A percentile compares a stretch with the other conserved stretches of the same genome.
These are phyloP conservation scores for Pythium brachiatum DNA, from an alignment of 352 stramenopile species.

Conservation along the genomic window DNA sequence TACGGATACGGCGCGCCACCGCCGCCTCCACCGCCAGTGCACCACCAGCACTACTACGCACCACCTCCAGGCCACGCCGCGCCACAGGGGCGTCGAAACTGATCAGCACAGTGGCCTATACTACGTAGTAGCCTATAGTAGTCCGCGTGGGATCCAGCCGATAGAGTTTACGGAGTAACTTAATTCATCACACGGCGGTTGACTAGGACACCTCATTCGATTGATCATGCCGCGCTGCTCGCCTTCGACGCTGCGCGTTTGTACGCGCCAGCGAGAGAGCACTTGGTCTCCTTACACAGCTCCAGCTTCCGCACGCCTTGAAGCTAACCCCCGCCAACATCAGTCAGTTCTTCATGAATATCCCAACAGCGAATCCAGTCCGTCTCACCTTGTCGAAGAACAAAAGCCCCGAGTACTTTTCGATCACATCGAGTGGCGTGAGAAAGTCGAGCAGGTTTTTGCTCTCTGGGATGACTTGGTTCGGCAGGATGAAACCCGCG, in stretches of 20 bases:
- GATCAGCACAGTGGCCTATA: not conserved
- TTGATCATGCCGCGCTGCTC: not conserved
- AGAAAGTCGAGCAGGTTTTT: slow-evolving; percentile 85
- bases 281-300: slow-evolving; percentile 70
- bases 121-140: not conserved
- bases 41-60: slow-evolving; percentile 20
- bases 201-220: not conserved
- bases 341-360: not conserved
- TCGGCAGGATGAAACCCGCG: slow-evolving; percentile 93
- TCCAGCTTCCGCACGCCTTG: slow-evolving; percentile 43
- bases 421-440: slow-evolving; percentile 88
- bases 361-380: not conserved
- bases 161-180: slow-evolving; percentile 20
- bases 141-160: not conserved
- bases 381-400: slow-evolving; percentile 89
- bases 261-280: slow-evolving; percentile 48
- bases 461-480: slow-evolving; percentile 76
- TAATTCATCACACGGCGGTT: slow-evolving; percentile 3
- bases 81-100: slow-evolving; percentile 14
- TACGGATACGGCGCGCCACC: slow-evolving; percentile 17
- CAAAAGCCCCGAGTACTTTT: slow-evolving; percentile 90
- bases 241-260: slow-evolving; percentile 29
- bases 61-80: slow-evolving; percentile 4
- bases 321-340: slow-evolving; percentile 30
- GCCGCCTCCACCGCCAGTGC: slow-evolving; percentile 8